A percentile compares a stretch with the other conserved stretches of the same genome.
Evolutionary conservation across 2,329 filamentous ascomycete species (phyloP).

Genomic region (Akanthomyces lecanii): DNA sequence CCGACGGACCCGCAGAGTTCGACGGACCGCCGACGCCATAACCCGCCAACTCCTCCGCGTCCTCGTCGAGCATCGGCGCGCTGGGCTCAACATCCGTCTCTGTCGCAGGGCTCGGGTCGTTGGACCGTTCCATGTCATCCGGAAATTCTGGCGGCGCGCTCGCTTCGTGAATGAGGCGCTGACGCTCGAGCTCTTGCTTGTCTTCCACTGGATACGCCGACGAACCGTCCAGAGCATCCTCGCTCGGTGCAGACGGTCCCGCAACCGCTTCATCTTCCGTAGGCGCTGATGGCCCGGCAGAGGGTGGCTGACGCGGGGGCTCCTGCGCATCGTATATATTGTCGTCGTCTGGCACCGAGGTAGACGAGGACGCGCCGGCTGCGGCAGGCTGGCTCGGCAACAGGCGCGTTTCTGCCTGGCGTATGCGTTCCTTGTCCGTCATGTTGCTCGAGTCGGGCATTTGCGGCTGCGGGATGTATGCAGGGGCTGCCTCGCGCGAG

Average conservation of each 20-base stretch:
- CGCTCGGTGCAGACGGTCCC: constrained; percentile 41
- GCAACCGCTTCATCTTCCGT: constrained; percentile 25
- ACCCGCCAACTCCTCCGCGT: constrained; percentile 46
- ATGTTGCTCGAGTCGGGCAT: constrained; percentile 57
- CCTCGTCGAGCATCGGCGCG: constrained; percentile 55
- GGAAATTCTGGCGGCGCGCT: constrained; percentile 60
- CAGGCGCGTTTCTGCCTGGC: constrained; percentile 71
- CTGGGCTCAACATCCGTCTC: constrained; percentile 41
- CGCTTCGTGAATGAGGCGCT: constrained; percentile 57
- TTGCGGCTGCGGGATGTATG: constrained; percentile 57
- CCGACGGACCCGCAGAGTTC: constrained; percentile 18
- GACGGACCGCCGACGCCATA: constrained; percentile 26
- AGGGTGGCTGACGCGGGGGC: constrained; percentile 26
- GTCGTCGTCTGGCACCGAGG: constrained; percentile 37
- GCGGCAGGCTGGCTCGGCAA: constrained; percentile 69
- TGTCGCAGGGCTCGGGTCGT: constrained; percentile 24
- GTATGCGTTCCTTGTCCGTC: constrained; percentile 77
- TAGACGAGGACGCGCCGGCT: constrained; percentile 34
- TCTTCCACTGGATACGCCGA: constrained; percentile 52
- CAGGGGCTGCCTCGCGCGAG: constrained; percentile 32
- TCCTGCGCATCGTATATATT: constrained; percentile 48
- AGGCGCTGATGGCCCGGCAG: constrained; percentile 18
- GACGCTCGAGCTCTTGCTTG: constrained; percentile 72
- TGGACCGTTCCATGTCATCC: constrained; percentile 43
- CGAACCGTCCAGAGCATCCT: constrained; percentile 37